Conservation (phyloP, 2,329 filamentous ascomycete genomes). For the Alternaria triticina region DNA sequence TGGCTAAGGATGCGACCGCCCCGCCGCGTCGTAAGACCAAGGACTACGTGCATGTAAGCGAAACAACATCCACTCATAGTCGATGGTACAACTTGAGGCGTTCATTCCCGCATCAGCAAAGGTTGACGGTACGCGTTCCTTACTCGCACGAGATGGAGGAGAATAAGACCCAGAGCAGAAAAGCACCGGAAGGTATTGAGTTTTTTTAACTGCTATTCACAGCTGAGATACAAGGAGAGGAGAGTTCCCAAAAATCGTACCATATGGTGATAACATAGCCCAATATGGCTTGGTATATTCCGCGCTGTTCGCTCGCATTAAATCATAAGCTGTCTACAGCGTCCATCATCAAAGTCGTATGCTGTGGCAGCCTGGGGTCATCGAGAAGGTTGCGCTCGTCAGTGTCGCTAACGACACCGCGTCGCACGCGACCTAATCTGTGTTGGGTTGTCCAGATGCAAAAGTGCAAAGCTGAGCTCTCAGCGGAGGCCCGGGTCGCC, state of each 20-base stretch:
- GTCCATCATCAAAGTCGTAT: conserved; percentile 11
- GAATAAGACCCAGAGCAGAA: neutral
- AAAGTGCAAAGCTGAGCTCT: conserved; percentile 3
- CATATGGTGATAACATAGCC: conserved; percentile 20
- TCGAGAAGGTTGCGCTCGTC: neutral
- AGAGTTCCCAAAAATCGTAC: conserved; percentile 22
- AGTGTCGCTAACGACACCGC: neutral
- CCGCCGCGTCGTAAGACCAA: neutral
- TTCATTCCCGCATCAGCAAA: neutral
- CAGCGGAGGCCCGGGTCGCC: conserved; percentile 45
- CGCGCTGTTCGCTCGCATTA: conserved; percentile 10
- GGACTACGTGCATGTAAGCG: neutral
- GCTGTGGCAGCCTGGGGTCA: neutral
- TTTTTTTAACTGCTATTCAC: conserved; percentile 15
- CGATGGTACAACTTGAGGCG: neutral
- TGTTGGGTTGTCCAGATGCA: neutral
- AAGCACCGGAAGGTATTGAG: conserved; percentile 6
- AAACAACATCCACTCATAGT: neutral
- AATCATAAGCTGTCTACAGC: conserved; percentile 9
- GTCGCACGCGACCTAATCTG: neutral
- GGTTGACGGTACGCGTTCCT: neutral
- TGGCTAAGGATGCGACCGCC: neutral
- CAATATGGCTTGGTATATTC: conserved; percentile 21
- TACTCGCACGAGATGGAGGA: neutral
- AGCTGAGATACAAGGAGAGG: conserved; percentile 12